Evolutionary conservation across 73 alveolate genomes (phyloP).

Genomic region (Diophrys sp.): DNA sequence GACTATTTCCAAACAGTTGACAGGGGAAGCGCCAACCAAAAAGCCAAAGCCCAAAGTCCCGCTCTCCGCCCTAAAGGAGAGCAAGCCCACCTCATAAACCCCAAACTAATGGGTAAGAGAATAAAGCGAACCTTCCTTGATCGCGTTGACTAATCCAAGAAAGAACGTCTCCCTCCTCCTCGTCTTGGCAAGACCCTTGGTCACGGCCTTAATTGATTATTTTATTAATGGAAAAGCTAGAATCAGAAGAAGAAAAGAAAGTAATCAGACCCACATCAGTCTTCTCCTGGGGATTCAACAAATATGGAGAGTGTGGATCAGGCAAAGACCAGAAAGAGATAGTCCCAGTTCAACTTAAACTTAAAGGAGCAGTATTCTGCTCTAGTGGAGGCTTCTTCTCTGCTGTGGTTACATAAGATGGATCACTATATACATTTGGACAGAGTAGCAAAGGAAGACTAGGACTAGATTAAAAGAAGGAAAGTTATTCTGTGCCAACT

Average conservation of each 20-base stretch:
- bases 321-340: constrained; percentile 21
- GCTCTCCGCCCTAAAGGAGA: neutral
- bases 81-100: neutral
- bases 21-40: neutral
- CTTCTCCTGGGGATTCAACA: constrained; percentile 36
- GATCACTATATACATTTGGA: constrained; percentile 45
- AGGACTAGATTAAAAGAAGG: constrained; percentile 27
- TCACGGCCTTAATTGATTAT: neutral
- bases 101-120: neutral
- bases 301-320: constrained; percentile 26
- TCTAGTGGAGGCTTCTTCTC: constrained; percentile 31
- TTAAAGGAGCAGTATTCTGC: constrained; percentile 10
- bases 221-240: neutral
- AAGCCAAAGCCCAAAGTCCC: neutral
- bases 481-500: constrained; percentile 10
- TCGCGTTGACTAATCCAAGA: neutral
- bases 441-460: constrained; percentile 27
- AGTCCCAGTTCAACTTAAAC: constrained; percentile 6
- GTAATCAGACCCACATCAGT: neutral
- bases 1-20: neutral
- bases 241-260: neutral
- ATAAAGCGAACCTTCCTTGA: neutral
- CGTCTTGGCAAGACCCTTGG: neutral
- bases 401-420: constrained; percentile 21
- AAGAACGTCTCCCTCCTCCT: neutral